These are phyloP conservation scores for Benincasa hispida DNA, from an alignment of 306 rosid genomes.

Conservation along the genomic window DNA sequence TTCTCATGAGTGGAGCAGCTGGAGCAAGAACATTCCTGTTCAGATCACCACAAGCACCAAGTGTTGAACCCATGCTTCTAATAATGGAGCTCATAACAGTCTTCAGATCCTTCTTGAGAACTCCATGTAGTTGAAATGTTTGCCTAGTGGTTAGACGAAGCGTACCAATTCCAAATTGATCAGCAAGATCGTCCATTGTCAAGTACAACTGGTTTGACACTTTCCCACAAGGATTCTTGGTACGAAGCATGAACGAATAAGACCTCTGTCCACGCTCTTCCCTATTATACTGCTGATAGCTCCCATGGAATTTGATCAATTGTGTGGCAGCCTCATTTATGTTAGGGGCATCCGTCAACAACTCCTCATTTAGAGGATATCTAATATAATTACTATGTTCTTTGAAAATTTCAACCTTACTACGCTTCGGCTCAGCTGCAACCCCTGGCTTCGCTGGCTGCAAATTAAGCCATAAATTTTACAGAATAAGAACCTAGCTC, in stretches of 20 bases:
- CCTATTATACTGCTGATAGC: conserved; percentile 88
- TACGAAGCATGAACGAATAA: conserved; percentile 93
- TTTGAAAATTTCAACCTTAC: conserved; percentile 90
- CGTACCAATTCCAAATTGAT: conserved; percentile 94
- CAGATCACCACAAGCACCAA: conserved; percentile 96
- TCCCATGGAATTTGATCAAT: conserved; percentile 90
- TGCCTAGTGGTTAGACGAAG: conserved; percentile 94
- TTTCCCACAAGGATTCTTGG: conserved; percentile 92
- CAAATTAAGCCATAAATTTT: conserved; percentile 3
- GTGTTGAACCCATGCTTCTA: conserved; percentile 76
- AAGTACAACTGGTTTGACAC: conserved; percentile 76
- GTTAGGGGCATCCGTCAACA: conserved; percentile 76
- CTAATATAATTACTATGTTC: conserved; percentile 90
- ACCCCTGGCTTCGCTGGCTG: conserved; percentile 57
- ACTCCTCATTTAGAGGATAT: conserved; percentile 88
- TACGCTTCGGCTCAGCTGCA: conserved; percentile 55
- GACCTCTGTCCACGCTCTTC: conserved; percentile 77
- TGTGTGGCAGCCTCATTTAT: conserved; percentile 85
- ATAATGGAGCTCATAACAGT: conserved; percentile 77
- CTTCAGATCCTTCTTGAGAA: conserved; percentile 82
- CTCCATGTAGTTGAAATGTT: conserved; percentile 96
- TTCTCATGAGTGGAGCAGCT: conserved; percentile 66
- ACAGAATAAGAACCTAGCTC: too few relatives aligned
- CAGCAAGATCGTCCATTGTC: conserved; percentile 99
- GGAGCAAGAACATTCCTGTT: conserved; percentile 98